Evolutionary conservation across 2,329 filamentous ascomycete genomes (phyloP), one percentile per base, ranked within the genome.

Genomic region (Trichoderma aggressivum): DNA sequence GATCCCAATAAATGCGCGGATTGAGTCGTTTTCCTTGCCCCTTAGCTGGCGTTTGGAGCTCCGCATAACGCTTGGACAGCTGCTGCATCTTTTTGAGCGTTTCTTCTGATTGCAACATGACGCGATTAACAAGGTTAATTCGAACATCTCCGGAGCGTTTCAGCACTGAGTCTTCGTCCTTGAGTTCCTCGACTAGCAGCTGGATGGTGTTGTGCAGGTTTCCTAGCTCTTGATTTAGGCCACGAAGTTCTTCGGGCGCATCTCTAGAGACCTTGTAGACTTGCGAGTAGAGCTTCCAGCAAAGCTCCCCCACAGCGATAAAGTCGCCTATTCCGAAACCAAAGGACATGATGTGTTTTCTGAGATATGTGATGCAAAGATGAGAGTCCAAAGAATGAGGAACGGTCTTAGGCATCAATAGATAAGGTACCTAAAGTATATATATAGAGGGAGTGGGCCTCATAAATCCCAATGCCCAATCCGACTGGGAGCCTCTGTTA

Each of bases 211-310:
- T 61, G 12, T 61, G 21, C 7, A 61, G 28, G 14, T 61, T 61
- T 61, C 34, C 59, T 7, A 66, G 63, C n/a, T 66, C 63, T 12
- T 66, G 30, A 12, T 34, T 66, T 7, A 66, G 47, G 1, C 63
- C 63, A 3, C 47, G 47, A 2, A 66, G 63, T 18, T 66, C 63
- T 56, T 66, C 63, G 11, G 63, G 63, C 1, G 63, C 63, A 39
- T 66, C 47, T 7, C 63, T 43, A 18, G 63, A 34, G n/a, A 66
- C 63, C 4, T 66, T 66, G 14, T 66, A 66, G n/a, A 66, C 63
- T 32, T 66, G 30, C 3, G 63, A 58, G 24, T 66, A 56, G 21
- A 66, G 50, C 10, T 66, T 39, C 63, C 63, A 66, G 21, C 47
- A 66, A 43, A 66, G 50, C 32, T 66, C 28, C 3, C 32, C 47